These are phyloP conservation scores for Marchantia polymorpha DNA, from an alignment of 225 moss, liverwort and hornwort species.

Conservation along the genomic window DNA sequence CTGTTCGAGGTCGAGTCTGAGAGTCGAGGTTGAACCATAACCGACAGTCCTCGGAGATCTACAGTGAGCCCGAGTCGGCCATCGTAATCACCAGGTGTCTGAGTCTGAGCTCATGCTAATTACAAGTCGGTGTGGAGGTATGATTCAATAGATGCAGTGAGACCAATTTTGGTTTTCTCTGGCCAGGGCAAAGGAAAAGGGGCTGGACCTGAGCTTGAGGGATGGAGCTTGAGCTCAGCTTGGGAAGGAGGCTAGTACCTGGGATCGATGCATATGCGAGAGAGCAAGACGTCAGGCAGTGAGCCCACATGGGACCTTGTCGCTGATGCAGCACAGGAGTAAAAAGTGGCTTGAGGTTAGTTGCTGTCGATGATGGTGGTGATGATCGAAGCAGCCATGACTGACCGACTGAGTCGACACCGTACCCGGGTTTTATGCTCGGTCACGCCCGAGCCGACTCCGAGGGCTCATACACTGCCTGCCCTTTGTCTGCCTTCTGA, in stretches of 20 bases:
- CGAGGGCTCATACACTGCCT: neutral
- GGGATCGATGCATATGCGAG: neutral
- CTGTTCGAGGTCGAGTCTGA: neutral
- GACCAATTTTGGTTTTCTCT: no score
- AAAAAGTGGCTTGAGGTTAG: neutral
- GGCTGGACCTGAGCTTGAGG: neutral
- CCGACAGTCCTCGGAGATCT: no score
- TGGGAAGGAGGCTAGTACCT: neutral
- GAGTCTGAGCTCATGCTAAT: no score
- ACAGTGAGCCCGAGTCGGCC: no score
- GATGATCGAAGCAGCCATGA: neutral
- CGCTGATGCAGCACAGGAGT: neutral
- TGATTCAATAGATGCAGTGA: no score
- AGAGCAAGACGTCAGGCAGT: neutral
- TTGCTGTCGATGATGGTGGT: neutral
- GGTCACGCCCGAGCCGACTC: neutral
- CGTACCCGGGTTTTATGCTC: neutral
- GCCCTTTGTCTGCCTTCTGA: neutral
- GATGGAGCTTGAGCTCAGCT: neutral
- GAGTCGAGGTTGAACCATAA: no score
- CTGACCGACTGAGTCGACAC: neutral
- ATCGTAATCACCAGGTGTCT: no score
- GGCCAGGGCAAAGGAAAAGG: no score
- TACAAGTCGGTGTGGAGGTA: no score
- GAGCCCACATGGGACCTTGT: neutral